Percentiles rank a stretch among this genome's conserved stretches.
phyloP scores from a whole-genome alignment of 179 eudicot genomes.

The Beta lomatogona region DNA sequence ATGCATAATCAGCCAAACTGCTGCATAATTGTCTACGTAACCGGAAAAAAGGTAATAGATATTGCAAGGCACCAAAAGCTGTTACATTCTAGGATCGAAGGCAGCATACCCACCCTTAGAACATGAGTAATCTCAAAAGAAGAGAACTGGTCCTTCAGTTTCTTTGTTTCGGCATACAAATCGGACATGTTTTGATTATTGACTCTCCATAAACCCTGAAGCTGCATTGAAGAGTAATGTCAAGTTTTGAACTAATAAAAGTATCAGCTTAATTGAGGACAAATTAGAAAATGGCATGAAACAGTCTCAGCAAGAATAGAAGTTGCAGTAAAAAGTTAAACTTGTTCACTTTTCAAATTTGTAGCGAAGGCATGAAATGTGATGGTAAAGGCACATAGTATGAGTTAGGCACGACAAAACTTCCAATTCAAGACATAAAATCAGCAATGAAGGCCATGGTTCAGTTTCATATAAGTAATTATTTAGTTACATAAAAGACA shows the following conservation, averaged over 20 bases:
- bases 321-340: neutral
- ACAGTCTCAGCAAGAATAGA: neutral
- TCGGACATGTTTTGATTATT: constrained; percentile 46
- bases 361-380: neutral
- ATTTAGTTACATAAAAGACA: neutral
- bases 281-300: neutral
- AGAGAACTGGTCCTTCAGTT: constrained; percentile 52
- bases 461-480: neutral
- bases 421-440: neutral
- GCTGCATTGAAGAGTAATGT: constrained; percentile 38
- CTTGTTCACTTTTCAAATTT: neutral
- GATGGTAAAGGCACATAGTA: neutral
- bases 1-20: constrained; percentile 17
- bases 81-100: neutral
- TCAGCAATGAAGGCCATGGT: neutral
- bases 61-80: neutral
- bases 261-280: neutral
- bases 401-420: neutral
- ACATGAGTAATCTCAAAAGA: constrained; percentile 68
- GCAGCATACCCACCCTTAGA: constrained; percentile 54
- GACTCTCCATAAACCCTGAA: constrained; percentile 65
- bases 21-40: neutral
- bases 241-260: neutral
- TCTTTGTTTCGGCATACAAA: constrained; percentile 54
- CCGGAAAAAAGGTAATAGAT: neutral